Percentiles rank a stretch among this genome's conserved stretches.
Conservation (phyloP, 1,284 basidiomycete species). For the Leccinum cinnamomeum region DNA sequence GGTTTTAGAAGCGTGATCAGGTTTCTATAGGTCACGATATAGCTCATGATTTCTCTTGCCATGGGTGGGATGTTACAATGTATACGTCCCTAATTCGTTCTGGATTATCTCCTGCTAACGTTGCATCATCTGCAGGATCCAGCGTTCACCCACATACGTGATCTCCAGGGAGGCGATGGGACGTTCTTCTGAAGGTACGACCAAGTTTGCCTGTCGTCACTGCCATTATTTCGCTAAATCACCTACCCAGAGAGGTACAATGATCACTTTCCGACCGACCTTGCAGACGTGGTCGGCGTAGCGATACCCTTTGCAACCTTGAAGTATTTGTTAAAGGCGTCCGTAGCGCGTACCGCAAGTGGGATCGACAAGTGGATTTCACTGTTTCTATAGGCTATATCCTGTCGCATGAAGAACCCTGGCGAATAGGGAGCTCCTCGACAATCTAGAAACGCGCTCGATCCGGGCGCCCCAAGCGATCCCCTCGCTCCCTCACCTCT, state of each 20-base stretch:
- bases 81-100: constrained; percentile 2
- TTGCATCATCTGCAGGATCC: constrained; percentile 17
- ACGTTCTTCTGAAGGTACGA: constrained; percentile 18
- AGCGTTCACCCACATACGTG: constrained; percentile 10
- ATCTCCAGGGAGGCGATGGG: constrained; percentile 18
- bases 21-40: constrained; percentile 31
- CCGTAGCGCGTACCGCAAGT: constrained; percentile 8
- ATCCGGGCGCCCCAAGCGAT: too few relatives aligned
- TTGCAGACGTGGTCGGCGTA: constrained; percentile 25
- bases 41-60: constrained; percentile 24
- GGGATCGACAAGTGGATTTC: constrained; percentile 10
- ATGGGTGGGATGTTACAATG: constrained; percentile 28
- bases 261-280: constrained; percentile 26
- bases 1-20: background rate
- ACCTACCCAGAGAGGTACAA: constrained; percentile 24
- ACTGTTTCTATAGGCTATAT: constrained; percentile 11
- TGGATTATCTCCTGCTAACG: background rate
- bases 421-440: constrained; percentile 36
- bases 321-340: constrained; percentile 14
- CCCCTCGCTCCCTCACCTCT: too few relatives aligned
- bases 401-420: constrained; percentile 4
- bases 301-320: constrained; percentile 23
- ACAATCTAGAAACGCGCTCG: constrained; percentile 33
- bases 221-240: constrained; percentile 1
- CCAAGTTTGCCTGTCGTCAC: background rate